A percentile compares a stretch with the other conserved stretches of the same genome.
phyloP scores from a whole-genome alignment of 1,284 basidiomycete species.

The Leccinum pachyderme region DNA sequence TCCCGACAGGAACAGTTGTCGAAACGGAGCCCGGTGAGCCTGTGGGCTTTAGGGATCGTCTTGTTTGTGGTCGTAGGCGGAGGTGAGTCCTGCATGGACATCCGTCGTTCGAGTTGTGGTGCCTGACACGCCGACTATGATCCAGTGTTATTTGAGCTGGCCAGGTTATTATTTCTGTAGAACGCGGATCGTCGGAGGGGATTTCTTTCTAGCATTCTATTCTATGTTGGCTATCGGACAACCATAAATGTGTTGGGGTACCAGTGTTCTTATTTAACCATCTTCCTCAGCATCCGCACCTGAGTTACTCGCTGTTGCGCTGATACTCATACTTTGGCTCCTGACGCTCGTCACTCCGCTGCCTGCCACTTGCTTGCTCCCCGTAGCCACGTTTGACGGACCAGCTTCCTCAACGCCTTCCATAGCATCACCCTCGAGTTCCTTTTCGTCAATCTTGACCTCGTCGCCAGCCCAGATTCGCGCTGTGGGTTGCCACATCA shows the following conservation, averaged over 20 bases:
- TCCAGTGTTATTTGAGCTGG: constrained; percentile 71
- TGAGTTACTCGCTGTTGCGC: constrained; percentile 45
- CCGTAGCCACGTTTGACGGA: constrained; percentile 17
- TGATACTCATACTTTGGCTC: constrained; percentile 54
- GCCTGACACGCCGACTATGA: too few species aligned
- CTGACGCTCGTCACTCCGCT: constrained; percentile 37
- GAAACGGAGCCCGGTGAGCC: constrained; percentile 67
- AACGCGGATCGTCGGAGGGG: not conserved
- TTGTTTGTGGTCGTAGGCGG: constrained; percentile 75
- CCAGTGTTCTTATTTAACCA: constrained; percentile 25
- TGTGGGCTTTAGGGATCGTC: constrained; percentile 67
- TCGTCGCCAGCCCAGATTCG: constrained; percentile 84
- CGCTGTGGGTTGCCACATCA: constrained; percentile 88
- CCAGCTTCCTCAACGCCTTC: constrained; percentile 58
- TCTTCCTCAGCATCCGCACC: constrained; percentile 39
- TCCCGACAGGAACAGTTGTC: constrained; percentile 68
- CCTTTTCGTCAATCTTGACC: constrained; percentile 72
- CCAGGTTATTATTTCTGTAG: constrained; percentile 64
- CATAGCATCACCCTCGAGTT: constrained; percentile 75
- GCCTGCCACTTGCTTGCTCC: constrained; percentile 19
- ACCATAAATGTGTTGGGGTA: constrained; percentile 15
- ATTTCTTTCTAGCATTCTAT: constrained; percentile 1
- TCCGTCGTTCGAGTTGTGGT: not conserved
- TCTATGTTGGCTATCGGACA: constrained; percentile 9
- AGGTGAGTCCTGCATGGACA: constrained; percentile 45